These are phyloP conservation scores for Neurospora sp. DNA, from an alignment of 495 filamentous ascomycete genomes.

Conservation along the genomic window DNA sequence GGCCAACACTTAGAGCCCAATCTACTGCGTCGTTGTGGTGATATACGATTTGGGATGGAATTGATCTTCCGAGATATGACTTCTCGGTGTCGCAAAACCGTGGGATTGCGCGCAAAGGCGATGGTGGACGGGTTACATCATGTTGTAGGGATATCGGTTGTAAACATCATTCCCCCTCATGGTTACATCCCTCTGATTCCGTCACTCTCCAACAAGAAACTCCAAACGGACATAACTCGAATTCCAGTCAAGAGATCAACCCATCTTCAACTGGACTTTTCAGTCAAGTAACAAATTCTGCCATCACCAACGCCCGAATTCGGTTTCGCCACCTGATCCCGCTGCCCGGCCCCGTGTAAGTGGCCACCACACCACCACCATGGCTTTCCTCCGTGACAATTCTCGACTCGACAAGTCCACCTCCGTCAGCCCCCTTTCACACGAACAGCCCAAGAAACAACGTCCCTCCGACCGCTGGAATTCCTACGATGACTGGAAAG, in stretches of 20 bases:
- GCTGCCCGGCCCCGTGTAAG: not conserved
- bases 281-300: not conserved
- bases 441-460: not conserved
- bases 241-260: not conserved
- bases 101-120: not conserved
- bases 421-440: not conserved
- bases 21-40: not conserved
- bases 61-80: not conserved
- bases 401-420: not conserved
- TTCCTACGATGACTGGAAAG: conserved; percentile 18
- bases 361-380: not conserved
- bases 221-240: not conserved
- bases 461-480: conserved; percentile 18
- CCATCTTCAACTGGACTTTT: not conserved
- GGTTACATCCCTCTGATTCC: not conserved
- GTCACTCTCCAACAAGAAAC: not conserved
- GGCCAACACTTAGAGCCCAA: not conserved
- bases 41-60: not conserved
- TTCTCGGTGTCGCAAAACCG: not conserved
- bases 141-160: not conserved
- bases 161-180: not conserved
- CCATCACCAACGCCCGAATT: not conserved
- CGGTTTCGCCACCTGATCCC: not conserved
- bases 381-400: not conserved
- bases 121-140: not conserved